These are phyloP conservation scores for Clavariopsis aquatica DNA, from an alignment of 495 filamentous ascomycete genomes.

Conservation along the genomic window DNA sequence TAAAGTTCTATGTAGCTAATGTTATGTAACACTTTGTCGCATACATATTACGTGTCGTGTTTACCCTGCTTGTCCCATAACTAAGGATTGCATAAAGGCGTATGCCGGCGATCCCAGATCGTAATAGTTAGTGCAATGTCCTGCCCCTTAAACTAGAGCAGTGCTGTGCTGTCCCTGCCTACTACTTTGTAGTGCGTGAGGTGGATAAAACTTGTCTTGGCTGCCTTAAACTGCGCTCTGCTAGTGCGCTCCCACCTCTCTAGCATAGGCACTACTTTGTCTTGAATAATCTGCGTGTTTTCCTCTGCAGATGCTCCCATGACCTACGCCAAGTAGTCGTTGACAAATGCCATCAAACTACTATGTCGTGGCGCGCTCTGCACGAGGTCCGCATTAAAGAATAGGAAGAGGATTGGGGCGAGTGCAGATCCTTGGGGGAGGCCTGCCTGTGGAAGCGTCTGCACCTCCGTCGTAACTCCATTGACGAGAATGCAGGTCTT, in stretches of 20 bases:
- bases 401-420: conserved; percentile 42
- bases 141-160: conserved; percentile 27
- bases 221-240: conserved; percentile 34
- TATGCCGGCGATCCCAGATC: not conserved
- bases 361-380: conserved; percentile 18
- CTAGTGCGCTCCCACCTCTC: conserved; percentile 35
- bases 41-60: no score
- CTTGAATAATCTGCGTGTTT: conserved; percentile 31
- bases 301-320: conserved; percentile 19
- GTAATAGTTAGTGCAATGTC: conserved; percentile 11
- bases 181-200: conserved; percentile 29
- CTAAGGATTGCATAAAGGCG: no score
- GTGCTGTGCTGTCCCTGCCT: conserved; percentile 13
- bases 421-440: conserved; percentile 41
- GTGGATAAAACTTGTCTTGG: conserved; percentile 27
- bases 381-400: conserved; percentile 44
- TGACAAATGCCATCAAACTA: conserved; percentile 37
- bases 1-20: no score
- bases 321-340: conserved; percentile 37
- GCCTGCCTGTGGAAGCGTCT: conserved; percentile 26
- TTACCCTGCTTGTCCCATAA: no score
- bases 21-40: no score
- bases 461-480: conserved; percentile 2
- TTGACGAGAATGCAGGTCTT: conserved; percentile 34
- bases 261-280: conserved; percentile 29